Base-by-base conservation (phyloP, 805 yeast species). In the Yamadazyma nakazawae region DNA sequence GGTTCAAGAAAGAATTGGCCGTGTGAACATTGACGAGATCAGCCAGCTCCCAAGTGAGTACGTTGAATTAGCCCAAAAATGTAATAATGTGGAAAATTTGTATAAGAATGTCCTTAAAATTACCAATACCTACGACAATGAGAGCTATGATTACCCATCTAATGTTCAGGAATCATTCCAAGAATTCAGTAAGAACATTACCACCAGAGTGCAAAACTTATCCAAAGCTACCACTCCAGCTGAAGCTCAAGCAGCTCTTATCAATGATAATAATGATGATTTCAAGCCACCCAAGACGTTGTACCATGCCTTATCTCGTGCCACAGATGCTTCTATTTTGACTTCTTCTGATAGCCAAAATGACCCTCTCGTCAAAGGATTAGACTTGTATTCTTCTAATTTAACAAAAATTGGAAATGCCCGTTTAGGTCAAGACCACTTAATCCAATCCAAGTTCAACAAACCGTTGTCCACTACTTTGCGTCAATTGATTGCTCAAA, bases 81-180 rank as follows among this genome's bases (percentile, higher is more conserved):
- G 76, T 52, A 70, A 70, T 58, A 65, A 66, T 47, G 65, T 70
- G 47, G 76, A 71, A 47, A 63, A 58, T 35, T 58, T 72, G 47
- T 73, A 72, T 59, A 64, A 66, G 55, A 72, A 73, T 50, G 68
- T 70, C 18, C 65, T 71, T 55, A 70, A 68, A 52, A 65, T 70
- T 43, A 69, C 72, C 13, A 59, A 77, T 37, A 76, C 74, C 47
- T 88, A 84, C 66, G 91, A 84, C 58, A 78, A 71, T 54, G 96
- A 87, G 66, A 78, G 85, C 42, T 88, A 88, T 66, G 96, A 88
- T 66, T 88, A 88, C 63, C 96, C 96, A 9, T 79, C 81, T 46
- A 83, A 84, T 57, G 71, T 82, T 54, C 79, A 79, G 57, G 96
- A 88, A 60, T 81, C 90, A n/a, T 79, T 88, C 52, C 74, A 76